Evolutionary conservation across 768 basidiomycete genomes (phyloP), one percentile per base, ranked within the genome.

Genomic region (Boletus vermiculosoides): DNA sequence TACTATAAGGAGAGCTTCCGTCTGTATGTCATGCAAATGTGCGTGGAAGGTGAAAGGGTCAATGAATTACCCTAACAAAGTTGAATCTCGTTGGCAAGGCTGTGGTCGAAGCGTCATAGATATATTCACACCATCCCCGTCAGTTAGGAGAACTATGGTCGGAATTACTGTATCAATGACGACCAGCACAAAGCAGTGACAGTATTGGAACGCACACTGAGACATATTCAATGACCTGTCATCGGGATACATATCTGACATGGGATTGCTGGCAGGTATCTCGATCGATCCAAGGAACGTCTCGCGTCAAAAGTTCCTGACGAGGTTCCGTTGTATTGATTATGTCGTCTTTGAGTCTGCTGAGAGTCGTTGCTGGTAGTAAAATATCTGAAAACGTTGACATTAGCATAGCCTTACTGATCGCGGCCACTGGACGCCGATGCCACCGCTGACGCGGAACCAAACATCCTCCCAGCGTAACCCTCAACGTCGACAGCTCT

Each of bases 341-440:
- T 2, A 25, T 25, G 25, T 5, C 53, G 8, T 20, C n/a, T 33
- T 1, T 5, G 11, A 33, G 3, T 30, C 30, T 30, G 8, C 30
- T 30, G 9, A 30, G 30, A 8, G 12, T 23, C 20, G 37, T 33
- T n/a, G 39, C n/a, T 40, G 37, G 18, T 30, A 40, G n/a, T 40
- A 40, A 40, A 34, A 34, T 15, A 9, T 40, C n/a, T n/a, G 1
- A 16, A 37, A 7, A 18, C 15, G 28, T 28, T 28, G 28, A 45
- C 16, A 34, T n/a, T n/a, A n/a, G 56, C 62, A 56, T 51, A 45
- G 58, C 59, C 51, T 20, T 52, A 18, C 20, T 48, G 47, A 31
- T 46, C n/a, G 25, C 62, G 62, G 62, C n/a, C 37, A 18, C 45
- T 28, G 15, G 44, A 53, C 47, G 10, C 54, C 58, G 62, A 12